Evolutionary conservation across 78 protist species (phyloP).

Genomic region (Dictyostelium firmibasis): DNA sequence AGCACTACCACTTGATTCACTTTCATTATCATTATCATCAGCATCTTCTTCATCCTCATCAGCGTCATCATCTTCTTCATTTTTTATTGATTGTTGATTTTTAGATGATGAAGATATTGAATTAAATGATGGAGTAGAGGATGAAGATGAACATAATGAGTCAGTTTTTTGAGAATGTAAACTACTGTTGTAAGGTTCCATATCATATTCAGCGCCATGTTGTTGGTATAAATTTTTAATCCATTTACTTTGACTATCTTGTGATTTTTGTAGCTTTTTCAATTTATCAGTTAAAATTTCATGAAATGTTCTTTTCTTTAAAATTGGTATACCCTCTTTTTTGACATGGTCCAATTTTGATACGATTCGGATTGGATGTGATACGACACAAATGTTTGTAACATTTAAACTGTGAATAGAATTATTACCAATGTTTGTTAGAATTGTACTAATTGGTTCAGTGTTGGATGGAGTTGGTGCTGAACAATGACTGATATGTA

Average conservation of each 20-base stretch:
- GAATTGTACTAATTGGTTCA: slow-evolving; percentile 34
- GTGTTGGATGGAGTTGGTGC: slow-evolving; percentile 55
- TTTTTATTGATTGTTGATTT: background rate
- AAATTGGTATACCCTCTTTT: slow-evolving; percentile 65
- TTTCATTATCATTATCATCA: background rate
- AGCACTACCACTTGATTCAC: background rate
- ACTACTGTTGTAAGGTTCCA: slow-evolving; percentile 3
- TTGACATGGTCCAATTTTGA: slow-evolving; percentile 70
- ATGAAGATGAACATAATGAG: background rate
- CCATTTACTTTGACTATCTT: slow-evolving; percentile 65
- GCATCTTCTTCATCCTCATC: background rate
- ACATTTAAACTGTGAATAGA: background rate
- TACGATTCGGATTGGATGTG: slow-evolving; percentile 71
- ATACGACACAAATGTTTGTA: slow-evolving; percentile 11
- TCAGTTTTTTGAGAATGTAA: background rate
- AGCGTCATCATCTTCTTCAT: background rate
- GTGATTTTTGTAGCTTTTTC: slow-evolving; percentile 41
- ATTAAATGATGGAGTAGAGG: slow-evolving; percentile 14
- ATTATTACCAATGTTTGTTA: slow-evolving; percentile 9
- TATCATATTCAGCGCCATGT: slow-evolving; percentile 32
- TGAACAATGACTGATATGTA: slow-evolving; percentile 8
- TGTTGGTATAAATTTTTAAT: slow-evolving; percentile 52
- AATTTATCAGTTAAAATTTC: slow-evolving; percentile 62
- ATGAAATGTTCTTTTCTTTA: slow-evolving; percentile 67
- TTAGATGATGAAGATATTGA: background rate